These are phyloP conservation scores for Lactifluus piperatus DNA, from an alignment of 768 basidiomycete genomes.

Conservation along the genomic window DNA sequence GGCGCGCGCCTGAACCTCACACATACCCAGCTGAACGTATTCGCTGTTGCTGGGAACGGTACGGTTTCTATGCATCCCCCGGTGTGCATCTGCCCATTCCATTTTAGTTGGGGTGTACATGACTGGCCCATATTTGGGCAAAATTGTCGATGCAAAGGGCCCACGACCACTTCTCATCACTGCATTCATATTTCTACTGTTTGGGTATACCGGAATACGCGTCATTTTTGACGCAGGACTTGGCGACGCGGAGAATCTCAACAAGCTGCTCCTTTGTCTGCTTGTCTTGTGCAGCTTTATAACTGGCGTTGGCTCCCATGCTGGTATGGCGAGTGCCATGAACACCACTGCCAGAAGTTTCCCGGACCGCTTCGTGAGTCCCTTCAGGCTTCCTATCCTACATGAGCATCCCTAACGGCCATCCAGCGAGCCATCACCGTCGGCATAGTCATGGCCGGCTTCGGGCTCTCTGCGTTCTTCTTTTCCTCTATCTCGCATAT, in stretches of 20 bases:
- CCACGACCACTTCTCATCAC: slow-evolving; percentile 56
- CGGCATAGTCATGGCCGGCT: slow-evolving; percentile 19
- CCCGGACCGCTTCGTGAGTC: slow-evolving; percentile 54
- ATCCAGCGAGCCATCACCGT: slow-evolving; percentile 60
- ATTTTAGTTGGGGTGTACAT: slow-evolving; percentile 64
- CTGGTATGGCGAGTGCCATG: slow-evolving; percentile 57
- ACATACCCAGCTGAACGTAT: slow-evolving; percentile 75
- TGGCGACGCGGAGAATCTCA: slow-evolving; percentile 23
- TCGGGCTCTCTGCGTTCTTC: slow-evolving; percentile 76
- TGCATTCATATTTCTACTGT: slow-evolving; percentile 50
- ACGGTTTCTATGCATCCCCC: slow-evolving; percentile 21
- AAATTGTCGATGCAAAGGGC: slow-evolving; percentile 65
- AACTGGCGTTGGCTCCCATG: slow-evolving; percentile 72
- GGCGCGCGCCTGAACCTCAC: slow-evolving; percentile 64
- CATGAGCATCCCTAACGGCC: neutral
- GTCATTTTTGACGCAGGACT: slow-evolving; percentile 51
- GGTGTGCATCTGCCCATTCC: neutral
- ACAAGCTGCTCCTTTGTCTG: slow-evolving; percentile 36
- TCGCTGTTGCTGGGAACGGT: slow-evolving; percentile 78
- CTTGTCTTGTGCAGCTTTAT: slow-evolving; percentile 59
- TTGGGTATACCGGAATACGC: slow-evolving; percentile 71
- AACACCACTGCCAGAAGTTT: slow-evolving; percentile 83
- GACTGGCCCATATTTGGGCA: slow-evolving; percentile 71
- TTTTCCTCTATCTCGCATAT: slow-evolving; percentile 71
- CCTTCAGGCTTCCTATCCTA: neutral